Evolutionary conservation across 2,329 filamentous ascomycete species (phyloP).

Genomic region (Zymoseptoria crescenta): DNA sequence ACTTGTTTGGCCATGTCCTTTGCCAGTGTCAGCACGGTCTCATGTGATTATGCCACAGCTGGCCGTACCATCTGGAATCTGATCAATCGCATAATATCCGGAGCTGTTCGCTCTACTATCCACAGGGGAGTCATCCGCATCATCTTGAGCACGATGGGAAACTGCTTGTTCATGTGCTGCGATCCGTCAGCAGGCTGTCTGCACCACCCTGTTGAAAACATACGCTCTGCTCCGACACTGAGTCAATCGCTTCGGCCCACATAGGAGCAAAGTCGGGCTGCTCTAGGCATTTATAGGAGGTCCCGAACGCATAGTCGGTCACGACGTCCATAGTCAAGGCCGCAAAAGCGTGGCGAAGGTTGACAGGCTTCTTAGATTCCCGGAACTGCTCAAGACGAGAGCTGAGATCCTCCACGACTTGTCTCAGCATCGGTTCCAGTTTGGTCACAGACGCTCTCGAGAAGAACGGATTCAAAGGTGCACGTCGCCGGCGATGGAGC

Average conservation of each 20-base stretch:
- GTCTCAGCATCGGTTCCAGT: constrained; percentile 6
- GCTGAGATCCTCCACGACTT: constrained; percentile 4
- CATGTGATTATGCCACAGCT: no score
- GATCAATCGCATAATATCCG: constrained; percentile 8
- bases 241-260: constrained; percentile 7
- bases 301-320: constrained; percentile 14
- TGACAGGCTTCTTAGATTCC: constrained; percentile 7
- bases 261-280: constrained; percentile 7
- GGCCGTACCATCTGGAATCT: constrained; percentile 4
- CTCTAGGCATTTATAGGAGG: constrained; percentile 4
- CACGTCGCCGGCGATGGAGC: constrained; percentile 7
- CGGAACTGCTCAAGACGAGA: constrained; percentile 9
- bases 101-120: constrained; percentile 7
- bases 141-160: constrained; percentile 5
- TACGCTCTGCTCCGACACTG: constrained; percentile 5
- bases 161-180: constrained; percentile 8
- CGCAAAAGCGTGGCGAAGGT: constrained; percentile 11
- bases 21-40: neutral
- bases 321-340: constrained; percentile 15
- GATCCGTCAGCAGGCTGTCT: neutral
- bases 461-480: constrained; percentile 11
- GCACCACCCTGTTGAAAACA: neutral
- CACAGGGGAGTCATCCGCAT: constrained; percentile 7
- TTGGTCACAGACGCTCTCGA: constrained; percentile 5
- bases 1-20: constrained; percentile 6